A percentile compares a stretch with the other conserved stretches of the same genome.
These are phyloP conservation scores for Fusarium sp. DNA, from an alignment of 2,329 filamentous ascomycete genomes.

Conservation along the genomic window DNA sequence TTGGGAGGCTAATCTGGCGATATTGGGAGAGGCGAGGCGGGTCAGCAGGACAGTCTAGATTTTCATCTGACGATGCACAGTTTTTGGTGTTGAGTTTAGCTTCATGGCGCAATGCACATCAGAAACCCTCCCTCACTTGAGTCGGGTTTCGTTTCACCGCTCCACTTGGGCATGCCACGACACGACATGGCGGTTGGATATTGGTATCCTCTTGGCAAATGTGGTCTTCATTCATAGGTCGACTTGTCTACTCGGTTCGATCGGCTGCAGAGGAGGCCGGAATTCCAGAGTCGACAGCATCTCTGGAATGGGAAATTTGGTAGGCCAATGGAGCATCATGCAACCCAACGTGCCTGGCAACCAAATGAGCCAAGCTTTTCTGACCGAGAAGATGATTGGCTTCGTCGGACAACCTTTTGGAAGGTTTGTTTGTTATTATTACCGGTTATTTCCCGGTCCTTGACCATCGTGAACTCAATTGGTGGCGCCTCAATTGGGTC, in stretches of 20 bases:
- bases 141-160: not conserved
- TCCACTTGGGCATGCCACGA: not conserved
- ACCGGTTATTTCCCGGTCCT: not conserved
- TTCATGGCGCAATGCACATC: not conserved
- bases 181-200: not conserved
- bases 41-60: slow-evolving; percentile 7
- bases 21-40: slow-evolving; percentile 8
- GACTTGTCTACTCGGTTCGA: not conserved
- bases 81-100: not conserved
- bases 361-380: not conserved
- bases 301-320: not conserved
- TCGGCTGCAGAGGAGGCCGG: not conserved
- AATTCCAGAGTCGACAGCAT: not conserved
- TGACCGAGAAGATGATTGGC: not conserved
- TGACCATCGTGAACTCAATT: not conserved
- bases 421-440: not conserved
- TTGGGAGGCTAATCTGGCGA: not conserved
- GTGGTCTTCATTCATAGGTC: not conserved
- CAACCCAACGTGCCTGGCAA: not conserved
- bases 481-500: not conserved
- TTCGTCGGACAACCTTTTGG: not conserved
- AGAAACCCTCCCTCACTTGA: not conserved
- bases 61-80: slow-evolving; percentile 1
- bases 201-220: not conserved
- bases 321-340: not conserved